A percentile compares a stretch with the other conserved stretches of the same genome.
Conservation (phyloP, 305 asterid species). For the Fraxinus ornus region DNA sequence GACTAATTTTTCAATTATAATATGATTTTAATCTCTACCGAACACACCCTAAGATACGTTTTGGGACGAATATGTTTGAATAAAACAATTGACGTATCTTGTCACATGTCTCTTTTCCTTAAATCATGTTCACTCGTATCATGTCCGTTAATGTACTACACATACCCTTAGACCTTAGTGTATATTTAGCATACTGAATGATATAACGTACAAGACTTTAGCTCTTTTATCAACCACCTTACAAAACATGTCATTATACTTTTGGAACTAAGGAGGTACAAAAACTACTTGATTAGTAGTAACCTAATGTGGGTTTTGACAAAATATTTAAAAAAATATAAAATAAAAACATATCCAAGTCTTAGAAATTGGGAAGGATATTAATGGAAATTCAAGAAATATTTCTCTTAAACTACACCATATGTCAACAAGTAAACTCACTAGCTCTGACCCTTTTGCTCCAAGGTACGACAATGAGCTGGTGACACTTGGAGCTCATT, state of each 20-base stretch:
- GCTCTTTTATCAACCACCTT: too few relatives aligned
- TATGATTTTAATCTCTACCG: too few relatives aligned
- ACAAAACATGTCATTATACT: background rate
- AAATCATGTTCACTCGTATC: background rate
- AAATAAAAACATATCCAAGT: background rate
- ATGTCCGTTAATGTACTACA: background rate
- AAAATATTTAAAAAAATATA: background rate
- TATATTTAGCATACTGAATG: background rate
- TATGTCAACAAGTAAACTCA: slow-evolving; percentile 25
- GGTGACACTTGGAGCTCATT: slow-evolving; percentile 29
- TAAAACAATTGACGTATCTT: background rate
- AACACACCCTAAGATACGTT: background rate
- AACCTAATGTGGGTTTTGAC: background rate
- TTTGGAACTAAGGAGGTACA: background rate
- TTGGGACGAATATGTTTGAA: background rate
- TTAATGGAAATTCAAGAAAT: slow-evolving; percentile 4
- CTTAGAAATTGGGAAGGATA: slow-evolving; percentile 4
- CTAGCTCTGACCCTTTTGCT: slow-evolving; percentile 28
- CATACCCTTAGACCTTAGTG: background rate
- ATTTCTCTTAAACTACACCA: slow-evolving; percentile 3
- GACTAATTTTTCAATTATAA: too few relatives aligned
- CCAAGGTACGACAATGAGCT: slow-evolving; percentile 32
- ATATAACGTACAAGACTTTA: background rate
- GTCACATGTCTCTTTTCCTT: background rate
- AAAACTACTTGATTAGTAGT: background rate